Conservation (phyloP, 1,139 yeast species). For the Protomyces inouyei region DNA sequence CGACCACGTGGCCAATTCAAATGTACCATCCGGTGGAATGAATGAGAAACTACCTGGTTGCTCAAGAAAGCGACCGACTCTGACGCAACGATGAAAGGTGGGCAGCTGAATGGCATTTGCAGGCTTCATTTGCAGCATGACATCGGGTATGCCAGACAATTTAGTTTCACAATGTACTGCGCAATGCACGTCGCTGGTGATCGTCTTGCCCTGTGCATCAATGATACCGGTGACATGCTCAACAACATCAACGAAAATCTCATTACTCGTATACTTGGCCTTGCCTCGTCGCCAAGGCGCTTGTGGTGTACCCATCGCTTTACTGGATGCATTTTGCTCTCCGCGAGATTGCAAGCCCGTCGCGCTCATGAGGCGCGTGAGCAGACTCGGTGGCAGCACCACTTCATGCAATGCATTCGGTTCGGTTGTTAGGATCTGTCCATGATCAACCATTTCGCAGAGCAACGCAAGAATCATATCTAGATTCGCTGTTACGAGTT, state of each 20-base stretch:
- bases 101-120: conserved; percentile 39
- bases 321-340: conserved; percentile 32
- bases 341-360: conserved; percentile 31
- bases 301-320: conserved; percentile 35
- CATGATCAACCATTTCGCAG: conserved; percentile 71
- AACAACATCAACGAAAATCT: conserved; percentile 69
- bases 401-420: conserved; percentile 63
- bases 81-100: conserved; percentile 56
- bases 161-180: conserved; percentile 8
- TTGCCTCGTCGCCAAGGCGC: conserved; percentile 69
- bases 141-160: conserved; percentile 61
- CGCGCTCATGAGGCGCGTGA: conserved; percentile 35
- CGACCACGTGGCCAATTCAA: conserved; percentile 47
- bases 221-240: conserved; percentile 41
- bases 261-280: conserved; percentile 66
- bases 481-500: conserved; percentile 58
- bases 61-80: conserved; percentile 37
- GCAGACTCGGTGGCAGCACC: conserved; percentile 52
- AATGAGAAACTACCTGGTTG: conserved; percentile 49
- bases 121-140: conserved; percentile 57
- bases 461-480: conserved; percentile 59
- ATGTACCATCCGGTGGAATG: conserved; percentile 84
- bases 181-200: neutral
- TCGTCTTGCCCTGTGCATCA: conserved; percentile 7
- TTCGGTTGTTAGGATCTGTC: conserved; percentile 68